Evolutionary conservation across 73 alveolate genomes (phyloP), one percentile per base, ranked within the genome.

Genomic region (Diophrys appendiculata): DNA sequence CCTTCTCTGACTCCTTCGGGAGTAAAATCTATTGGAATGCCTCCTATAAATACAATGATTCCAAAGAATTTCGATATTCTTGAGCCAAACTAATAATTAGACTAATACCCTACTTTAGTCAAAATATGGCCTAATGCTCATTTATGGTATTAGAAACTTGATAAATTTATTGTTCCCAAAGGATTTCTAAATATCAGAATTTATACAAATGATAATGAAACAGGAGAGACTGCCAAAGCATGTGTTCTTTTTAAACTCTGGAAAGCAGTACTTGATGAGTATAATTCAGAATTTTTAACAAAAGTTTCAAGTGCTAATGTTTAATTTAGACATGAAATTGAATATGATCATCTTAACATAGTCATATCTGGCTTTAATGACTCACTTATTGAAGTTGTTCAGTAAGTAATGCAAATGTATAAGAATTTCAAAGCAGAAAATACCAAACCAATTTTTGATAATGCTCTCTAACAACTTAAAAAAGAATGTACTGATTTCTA

Each of bases 301-400:
- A 82, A 88, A 94, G 98, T 98, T 52, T 69, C 80, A 52, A 83
- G 72, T 60, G 98, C 98, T n/a, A 55, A 30, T 93, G 90, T 77
- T 74, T 90, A 95, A 95, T 95, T 33, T 23, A 55, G 43, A 0
- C 18, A 54, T 1, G 23, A 78, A 18, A 14, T 77, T 2, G 79
- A 65, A 0, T 43, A 52, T 30, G 52, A 77, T 35, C 60, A 74
- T 22, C 30, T 82, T 8, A 76, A 65, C 18, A 18, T 82, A n/a
- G 52, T 24, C 65, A n/a, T 70, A 70, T 33, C 2, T 34, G 55
- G 78, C 78, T 29, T 64, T 33, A 31, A 70, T 70, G 78, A 67
- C 78, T 43, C 78, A 13, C 65, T 75, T 22, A 56, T 77, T 3
- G 29, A 23, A 0, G 77, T 78, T 33, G 28, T 78, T 24, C n/a